These are phyloP conservation scores for Nicotiana sylvestris DNA, from an alignment of 257 asterid genomes.

Conservation along the genomic window DNA sequence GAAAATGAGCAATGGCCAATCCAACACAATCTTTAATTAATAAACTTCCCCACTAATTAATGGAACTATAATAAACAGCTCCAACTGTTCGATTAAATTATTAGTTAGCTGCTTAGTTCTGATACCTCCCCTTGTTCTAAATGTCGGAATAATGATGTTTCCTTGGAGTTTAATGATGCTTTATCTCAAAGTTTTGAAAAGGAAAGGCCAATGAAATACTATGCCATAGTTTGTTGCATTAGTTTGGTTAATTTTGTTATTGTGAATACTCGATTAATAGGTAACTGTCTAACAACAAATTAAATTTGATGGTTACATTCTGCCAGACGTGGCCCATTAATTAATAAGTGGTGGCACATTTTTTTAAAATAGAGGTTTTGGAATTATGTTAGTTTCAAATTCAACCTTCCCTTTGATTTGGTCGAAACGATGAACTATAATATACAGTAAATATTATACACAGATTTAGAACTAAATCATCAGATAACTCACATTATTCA, in stretches of 20 bases:
- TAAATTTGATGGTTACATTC: slow-evolving; percentile 6
- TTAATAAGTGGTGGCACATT: not conserved
- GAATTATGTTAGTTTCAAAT: not conserved
- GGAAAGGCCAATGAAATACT: not conserved
- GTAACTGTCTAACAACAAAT: slow-evolving; percentile 2
- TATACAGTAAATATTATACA: not conserved
- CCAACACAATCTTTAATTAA: not conserved
- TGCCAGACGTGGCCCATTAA: not conserved
- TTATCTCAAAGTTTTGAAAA: not conserved
- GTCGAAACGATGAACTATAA: not conserved
- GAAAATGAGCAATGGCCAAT: not conserved
- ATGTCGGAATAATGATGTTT: not conserved
- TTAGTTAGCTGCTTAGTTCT: not conserved
- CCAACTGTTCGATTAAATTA: not conserved
- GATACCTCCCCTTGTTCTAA: not conserved
- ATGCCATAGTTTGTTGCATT: not conserved
- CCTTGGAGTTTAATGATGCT: slow-evolving; percentile 1
- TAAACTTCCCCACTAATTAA: not conserved
- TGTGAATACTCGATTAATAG: not conserved
- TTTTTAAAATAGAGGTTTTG: not conserved
- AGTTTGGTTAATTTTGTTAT: not conserved
- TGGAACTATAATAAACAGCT: not conserved
- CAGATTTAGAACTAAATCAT: not conserved
- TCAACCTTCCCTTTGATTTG: not conserved
- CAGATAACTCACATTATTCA: not conserved